Conservation (phyloP, 306 rosid genomes). For the Neltuma alba region DNA sequence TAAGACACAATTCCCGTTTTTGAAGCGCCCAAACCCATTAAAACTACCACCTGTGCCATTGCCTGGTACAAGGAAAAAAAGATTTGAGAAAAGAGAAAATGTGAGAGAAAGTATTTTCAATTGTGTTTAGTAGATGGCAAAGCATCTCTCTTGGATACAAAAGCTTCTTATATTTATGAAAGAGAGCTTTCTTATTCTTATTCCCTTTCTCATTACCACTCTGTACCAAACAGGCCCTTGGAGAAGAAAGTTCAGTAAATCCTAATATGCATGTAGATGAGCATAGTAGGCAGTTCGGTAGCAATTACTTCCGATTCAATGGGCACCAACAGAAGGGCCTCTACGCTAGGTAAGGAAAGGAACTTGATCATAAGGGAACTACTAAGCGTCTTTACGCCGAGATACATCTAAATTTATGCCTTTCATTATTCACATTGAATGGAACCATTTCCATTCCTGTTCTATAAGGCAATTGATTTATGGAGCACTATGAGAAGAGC, state of each 20-base stretch:
- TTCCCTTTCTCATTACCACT: background rate
- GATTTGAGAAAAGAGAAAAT: background rate
- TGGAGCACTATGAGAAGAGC: constrained; percentile 61
- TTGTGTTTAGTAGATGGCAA: background rate
- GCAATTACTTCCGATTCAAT: background rate
- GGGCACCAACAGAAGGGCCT: background rate
- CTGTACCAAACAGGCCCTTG: background rate
- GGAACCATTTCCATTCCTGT: constrained; percentile 37
- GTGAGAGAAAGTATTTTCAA: background rate
- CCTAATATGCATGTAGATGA: background rate
- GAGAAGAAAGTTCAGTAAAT: background rate
- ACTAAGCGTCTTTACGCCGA: background rate
- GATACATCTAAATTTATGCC: constrained; percentile 8
- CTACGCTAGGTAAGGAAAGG: background rate
- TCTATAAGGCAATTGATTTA: constrained; percentile 39
- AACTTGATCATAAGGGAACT: background rate
- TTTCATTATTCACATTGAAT: constrained; percentile 12
- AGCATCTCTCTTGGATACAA: background rate
- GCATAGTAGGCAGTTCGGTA: background rate
- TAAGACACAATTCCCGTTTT: background rate
- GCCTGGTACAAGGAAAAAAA: too few relatives aligned
- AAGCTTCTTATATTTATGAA: background rate
- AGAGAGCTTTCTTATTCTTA: background rate
- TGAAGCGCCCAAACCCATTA: background rate
- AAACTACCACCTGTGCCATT: background rate